These are phyloP conservation scores for Ensete ventricosum DNA, from an alignment of 176 grass and related monocot species.

Conservation along the genomic window DNA sequence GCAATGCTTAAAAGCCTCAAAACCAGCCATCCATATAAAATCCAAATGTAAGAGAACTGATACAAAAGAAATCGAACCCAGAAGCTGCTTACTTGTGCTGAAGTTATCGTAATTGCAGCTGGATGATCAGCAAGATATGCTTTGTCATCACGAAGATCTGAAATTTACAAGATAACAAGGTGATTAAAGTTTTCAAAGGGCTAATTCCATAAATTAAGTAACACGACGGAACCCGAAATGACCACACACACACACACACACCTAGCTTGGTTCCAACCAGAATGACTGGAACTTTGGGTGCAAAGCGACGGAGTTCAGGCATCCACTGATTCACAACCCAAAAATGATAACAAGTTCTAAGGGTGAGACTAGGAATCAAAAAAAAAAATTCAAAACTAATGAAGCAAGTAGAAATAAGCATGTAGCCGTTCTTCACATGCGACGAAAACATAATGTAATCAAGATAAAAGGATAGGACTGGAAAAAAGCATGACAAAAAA, in stretches of 20 bases:
- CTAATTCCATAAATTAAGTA: background rate
- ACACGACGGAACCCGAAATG: background rate
- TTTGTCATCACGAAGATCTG: conserved; percentile 77
- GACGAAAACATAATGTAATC: no score
- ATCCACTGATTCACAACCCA: conserved; percentile 50
- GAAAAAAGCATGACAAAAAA: no score
- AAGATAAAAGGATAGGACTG: no score
- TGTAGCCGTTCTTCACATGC: no score
- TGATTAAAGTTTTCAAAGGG: background rate
- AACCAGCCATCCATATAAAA: background rate
- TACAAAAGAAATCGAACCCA: background rate
- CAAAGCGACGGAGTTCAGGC: conserved; percentile 78
- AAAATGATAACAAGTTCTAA: no score
- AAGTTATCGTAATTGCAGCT: conserved; percentile 40
- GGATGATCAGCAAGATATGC: conserved; percentile 61
- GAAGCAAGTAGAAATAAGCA: no score
- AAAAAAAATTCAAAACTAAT: no score
- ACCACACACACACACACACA: conserved; percentile 10
- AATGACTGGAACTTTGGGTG: conserved; percentile 59
- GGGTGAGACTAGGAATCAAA: no score
- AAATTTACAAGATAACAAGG: background rate
- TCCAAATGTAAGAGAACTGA: background rate
- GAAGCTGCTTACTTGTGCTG: conserved; percentile 32
- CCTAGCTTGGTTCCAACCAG: conserved; percentile 91
- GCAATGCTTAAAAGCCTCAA: background rate